phyloP scores from a whole-genome alignment of 495 filamentous ascomycete species.

The Massariosphaeria phaeospora region DNA sequence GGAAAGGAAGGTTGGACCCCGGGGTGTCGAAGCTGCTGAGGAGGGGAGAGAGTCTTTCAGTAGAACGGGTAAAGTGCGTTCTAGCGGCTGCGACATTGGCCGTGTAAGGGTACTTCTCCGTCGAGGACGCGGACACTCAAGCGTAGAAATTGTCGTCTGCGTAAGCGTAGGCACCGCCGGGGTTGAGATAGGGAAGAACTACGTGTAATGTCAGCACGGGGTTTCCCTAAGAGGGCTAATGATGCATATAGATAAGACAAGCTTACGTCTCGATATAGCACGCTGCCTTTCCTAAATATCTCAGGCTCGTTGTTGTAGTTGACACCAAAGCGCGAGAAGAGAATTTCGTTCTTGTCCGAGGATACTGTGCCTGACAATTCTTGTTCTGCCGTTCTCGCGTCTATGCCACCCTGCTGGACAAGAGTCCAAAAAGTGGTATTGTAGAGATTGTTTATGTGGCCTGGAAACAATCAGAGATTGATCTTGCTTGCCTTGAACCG shows the following conservation, averaged over 20 bases:
- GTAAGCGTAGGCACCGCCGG: too few species aligned
- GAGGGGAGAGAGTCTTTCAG: slow-evolving; percentile 2
- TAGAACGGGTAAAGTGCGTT: slow-evolving; percentile 5
- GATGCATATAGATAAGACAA: not conserved
- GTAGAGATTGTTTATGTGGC: slow-evolving; percentile 96
- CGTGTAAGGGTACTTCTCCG: not conserved
- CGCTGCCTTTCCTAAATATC: slow-evolving; percentile 88
- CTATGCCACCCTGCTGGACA: slow-evolving; percentile 70
- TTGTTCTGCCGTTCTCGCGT: slow-evolving; percentile 69
- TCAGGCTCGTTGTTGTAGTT: slow-evolving; percentile 97
- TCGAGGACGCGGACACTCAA: too few species aligned
- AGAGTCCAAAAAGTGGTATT: slow-evolving; percentile 96
- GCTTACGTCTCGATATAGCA: slow-evolving; percentile 76
- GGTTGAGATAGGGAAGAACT: slow-evolving; percentile 7
- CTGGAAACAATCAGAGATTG: slow-evolving; percentile 40
- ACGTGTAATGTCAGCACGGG: too few species aligned
- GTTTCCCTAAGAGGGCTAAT: not conserved
- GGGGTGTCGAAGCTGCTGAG: slow-evolving; percentile 8
- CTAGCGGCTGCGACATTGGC: slow-evolving; percentile 24
- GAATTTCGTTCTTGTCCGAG: slow-evolving; percentile 89
- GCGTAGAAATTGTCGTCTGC: too few species aligned
- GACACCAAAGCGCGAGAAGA: slow-evolving; percentile 82
- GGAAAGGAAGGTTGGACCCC: slow-evolving; percentile 28
- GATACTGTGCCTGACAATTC: slow-evolving; percentile 76
- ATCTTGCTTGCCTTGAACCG: not conserved